Evolutionary conservation across 805 yeast genomes (phyloP).

Genomic region (Lipomyces yamanashiensis): DNA sequence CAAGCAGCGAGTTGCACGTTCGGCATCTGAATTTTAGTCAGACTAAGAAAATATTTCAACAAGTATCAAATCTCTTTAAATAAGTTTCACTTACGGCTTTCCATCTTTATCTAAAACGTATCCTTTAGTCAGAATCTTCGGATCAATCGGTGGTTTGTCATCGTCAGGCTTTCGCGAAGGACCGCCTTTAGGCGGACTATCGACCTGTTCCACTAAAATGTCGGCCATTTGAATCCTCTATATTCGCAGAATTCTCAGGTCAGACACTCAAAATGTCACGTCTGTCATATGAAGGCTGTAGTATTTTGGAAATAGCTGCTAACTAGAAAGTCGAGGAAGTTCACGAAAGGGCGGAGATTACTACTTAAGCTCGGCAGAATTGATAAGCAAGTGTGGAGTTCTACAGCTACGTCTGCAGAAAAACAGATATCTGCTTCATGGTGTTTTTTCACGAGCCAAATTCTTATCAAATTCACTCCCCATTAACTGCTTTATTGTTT

Average conservation of each 20-base stretch:
- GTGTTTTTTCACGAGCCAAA: background rate
- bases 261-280: too few species aligned
- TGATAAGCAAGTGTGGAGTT: background rate
- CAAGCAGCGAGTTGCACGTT: constrained; percentile 79
- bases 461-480: background rate
- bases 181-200: constrained; percentile 10
- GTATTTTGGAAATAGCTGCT: background rate
- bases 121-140: constrained; percentile 30
- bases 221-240: constrained; percentile 19
- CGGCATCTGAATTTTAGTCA: constrained; percentile 63
- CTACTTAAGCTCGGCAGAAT: background rate
- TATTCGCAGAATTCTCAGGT: too few species aligned
- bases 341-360: background rate
- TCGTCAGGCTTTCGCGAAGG: constrained; percentile 24
- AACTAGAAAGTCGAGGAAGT: background rate
- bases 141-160: constrained; percentile 6
- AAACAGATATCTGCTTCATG: background rate
- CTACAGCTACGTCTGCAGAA: background rate
- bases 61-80: background rate
- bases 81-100: constrained; percentile 70
- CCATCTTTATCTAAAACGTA: constrained; percentile 80
- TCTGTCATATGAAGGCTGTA: background rate
- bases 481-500: too few species aligned
- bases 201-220: constrained; percentile 30
- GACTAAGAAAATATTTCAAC: background rate